Base-by-base conservation (phyloP, 495 filamentous ascomycete species). In the Articulospora tetracladia region DNA sequence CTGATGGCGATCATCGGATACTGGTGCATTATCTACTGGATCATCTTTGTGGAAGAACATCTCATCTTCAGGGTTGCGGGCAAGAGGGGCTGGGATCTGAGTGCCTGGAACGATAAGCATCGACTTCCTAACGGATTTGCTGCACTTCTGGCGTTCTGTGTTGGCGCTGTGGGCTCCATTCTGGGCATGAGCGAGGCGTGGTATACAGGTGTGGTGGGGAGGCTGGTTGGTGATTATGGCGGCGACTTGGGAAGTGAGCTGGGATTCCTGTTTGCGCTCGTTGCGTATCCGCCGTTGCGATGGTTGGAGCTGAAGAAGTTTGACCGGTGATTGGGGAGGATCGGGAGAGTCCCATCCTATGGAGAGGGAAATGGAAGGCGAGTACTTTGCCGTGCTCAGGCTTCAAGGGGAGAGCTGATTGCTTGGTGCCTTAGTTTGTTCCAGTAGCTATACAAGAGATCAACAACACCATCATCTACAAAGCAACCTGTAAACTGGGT, bases 51-150 rank as follows among this genome's bases (percentile, higher is more conserved):
- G 1, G 48, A 53, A 30, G 57, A 60, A 27, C 57, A 60, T 46
- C 52, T 60, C 55, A 26, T 60, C n/a, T 59, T 60, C 32, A 60
- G 57, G 24, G 48, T n/a, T n/a, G 57, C 47, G 41, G 52, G 50
- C 27, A 46, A 30, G 47, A 60, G 57, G 1, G 26, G 48, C 19
- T 60, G 52, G 32, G 57, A 60, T 60, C 57, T 60, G 23, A 32
- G 52, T 46, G 27, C 48, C n/a, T 60, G 57, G 57, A 60, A 30
- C 26, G 52, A 60, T 15, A 48, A 53, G 19, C 32, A 46, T 10
- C 20, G 41, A 2, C 27, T 57, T 8, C 55, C 55, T n/a, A 50
- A 36, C n/a, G 56, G 56, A 30, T 59, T 44, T 41, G 56, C 22
- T 19, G 56, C 56, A 8, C 36, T 59, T 20, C 19, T 44, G 2